These are phyloP conservation scores for Parascedosporium putredinis DNA, from an alignment of 2,329 filamentous ascomycete genomes.

Conservation along the genomic window DNA sequence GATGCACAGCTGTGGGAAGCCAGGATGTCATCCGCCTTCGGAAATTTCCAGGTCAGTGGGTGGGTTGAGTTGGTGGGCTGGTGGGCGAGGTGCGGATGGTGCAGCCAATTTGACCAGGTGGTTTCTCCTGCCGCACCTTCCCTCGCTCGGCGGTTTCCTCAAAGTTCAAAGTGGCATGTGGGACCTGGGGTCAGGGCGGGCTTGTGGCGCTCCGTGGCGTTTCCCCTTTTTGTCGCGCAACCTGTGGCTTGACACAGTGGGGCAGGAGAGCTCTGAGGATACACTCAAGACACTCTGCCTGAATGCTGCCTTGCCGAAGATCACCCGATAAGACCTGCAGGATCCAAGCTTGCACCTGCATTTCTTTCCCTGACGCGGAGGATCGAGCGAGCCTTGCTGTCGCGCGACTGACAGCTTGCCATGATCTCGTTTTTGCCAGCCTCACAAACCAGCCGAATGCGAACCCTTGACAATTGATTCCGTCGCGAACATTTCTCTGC, in stretches of 20 bases:
- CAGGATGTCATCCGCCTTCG: background rate
- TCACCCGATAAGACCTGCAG: background rate
- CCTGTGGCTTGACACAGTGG: background rate
- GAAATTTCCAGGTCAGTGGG: conserved; percentile 1
- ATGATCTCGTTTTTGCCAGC: too few species aligned
- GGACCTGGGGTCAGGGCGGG: background rate
- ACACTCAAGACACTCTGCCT: too few species aligned
- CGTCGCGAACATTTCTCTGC: too few species aligned
- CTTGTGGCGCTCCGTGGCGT: background rate
- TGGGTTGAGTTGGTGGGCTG: too few species aligned
- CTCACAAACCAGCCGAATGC: too few species aligned
- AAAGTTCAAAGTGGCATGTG: background rate
- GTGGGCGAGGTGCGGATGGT: background rate
- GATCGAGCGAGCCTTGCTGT: too few species aligned
- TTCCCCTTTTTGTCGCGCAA: background rate
- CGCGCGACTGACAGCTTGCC: background rate
- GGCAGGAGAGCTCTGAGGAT: too few species aligned
- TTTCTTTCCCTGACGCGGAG: background rate
- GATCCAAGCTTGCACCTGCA: background rate
- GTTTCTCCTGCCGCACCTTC: conserved; percentile 3
- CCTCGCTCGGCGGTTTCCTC: background rate
- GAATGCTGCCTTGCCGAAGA: background rate
- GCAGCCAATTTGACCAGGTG: conserved; percentile 5
- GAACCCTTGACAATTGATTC: too few species aligned
- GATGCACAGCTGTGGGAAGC: background rate